Percentiles rank a stretch among this genome's conserved stretches.
Conservation (phyloP, 2,329 filamentous ascomycete species). For the Zopfia rhizophila region DNA sequence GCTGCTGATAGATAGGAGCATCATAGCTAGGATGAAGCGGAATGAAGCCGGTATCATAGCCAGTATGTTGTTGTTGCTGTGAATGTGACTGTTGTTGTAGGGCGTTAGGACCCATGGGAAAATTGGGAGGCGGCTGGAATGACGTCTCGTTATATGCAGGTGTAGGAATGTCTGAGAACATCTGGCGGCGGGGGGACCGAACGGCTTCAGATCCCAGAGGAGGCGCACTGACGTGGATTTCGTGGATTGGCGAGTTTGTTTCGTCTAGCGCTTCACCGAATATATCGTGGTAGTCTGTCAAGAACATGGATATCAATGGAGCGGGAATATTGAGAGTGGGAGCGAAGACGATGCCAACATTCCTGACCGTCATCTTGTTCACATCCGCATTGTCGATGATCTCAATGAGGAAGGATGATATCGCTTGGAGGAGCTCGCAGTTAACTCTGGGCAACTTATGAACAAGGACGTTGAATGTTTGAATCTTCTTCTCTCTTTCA, state of each 20-base stretch:
- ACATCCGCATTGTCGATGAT: conserved; percentile 89
- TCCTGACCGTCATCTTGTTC: conserved; percentile 99
- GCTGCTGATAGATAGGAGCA: conserved; percentile 38
- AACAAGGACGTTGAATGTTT: conserved; percentile 79
- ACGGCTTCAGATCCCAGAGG: conserved; percentile 66
- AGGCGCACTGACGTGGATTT: conserved; percentile 55
- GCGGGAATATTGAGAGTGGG: conserved; percentile 96
- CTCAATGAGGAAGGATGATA: conserved; percentile 88
- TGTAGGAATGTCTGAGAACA: conserved; percentile 73
- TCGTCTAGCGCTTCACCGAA: conserved; percentile 77
- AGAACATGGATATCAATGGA: conserved; percentile 90
- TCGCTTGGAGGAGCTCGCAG: conserved; percentile 80
- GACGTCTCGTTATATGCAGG: conserved; percentile 69
- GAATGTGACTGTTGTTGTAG: conserved; percentile 39
- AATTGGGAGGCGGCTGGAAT: conserved; percentile 51
- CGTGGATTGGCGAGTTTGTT: conserved; percentile 57
- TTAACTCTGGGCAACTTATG: conserved; percentile 84
- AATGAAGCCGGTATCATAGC: conserved; percentile 63
- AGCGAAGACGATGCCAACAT: conserved; percentile 96
- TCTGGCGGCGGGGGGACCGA: conserved; percentile 71
- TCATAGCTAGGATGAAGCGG: conserved; percentile 63
- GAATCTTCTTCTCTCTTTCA: conserved; percentile 79
- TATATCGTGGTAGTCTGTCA: conserved; percentile 88
- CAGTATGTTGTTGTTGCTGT: conserved; percentile 32
- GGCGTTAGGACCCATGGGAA: conserved; percentile 25